These are phyloP conservation scores for Clarireedia monteithiana DNA, from an alignment of 2,329 filamentous ascomycete species.

Conservation along the genomic window DNA sequence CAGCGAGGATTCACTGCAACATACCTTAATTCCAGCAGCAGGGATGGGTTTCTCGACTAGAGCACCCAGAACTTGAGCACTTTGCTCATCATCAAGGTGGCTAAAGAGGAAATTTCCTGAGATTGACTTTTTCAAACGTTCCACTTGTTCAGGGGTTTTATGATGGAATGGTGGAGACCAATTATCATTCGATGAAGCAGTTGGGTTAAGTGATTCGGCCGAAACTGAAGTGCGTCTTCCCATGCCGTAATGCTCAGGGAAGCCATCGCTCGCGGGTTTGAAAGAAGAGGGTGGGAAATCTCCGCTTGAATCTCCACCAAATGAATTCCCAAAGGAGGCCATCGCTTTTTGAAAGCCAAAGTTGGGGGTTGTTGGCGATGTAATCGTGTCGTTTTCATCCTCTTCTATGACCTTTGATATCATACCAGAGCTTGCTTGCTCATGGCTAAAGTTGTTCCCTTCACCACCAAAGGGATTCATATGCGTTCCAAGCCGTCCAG, in stretches of 20 bases:
- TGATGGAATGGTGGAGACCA: slow-evolving; percentile 82
- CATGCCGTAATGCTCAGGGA: slow-evolving; percentile 91
- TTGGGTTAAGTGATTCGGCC: slow-evolving; percentile 90
- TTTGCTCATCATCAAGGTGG: slow-evolving; percentile 91
- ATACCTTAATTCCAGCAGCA: slow-evolving; percentile 70
- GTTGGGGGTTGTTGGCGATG: slow-evolving; percentile 61
- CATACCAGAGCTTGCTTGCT: slow-evolving; percentile 44
- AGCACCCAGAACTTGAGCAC: slow-evolving; percentile 76
- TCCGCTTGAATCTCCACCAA: slow-evolving; percentile 40
- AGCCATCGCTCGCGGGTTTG: slow-evolving; percentile 47
- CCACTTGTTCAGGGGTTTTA: slow-evolving; percentile 75
- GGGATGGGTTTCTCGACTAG: slow-evolving; percentile 93
- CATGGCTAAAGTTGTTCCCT: slow-evolving; percentile 21
- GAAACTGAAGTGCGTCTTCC: slow-evolving; percentile 91
- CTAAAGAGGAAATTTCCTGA: slow-evolving; percentile 88
- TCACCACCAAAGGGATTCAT: slow-evolving; percentile 66
- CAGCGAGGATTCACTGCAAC: not conserved
- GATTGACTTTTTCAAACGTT: slow-evolving; percentile 73
- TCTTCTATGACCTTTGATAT: slow-evolving; percentile 40
- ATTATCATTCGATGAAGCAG: slow-evolving; percentile 72
- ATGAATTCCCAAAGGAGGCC: slow-evolving; percentile 25
- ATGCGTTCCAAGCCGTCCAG: slow-evolving; percentile 60
- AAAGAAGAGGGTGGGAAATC: slow-evolving; percentile 38
- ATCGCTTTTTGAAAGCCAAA: slow-evolving; percentile 40
- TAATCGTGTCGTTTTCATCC: slow-evolving; percentile 68